Base-by-base conservation (phyloP, 2,329 filamentous ascomycete genomes). In the Chaetomium sp. region DNA sequence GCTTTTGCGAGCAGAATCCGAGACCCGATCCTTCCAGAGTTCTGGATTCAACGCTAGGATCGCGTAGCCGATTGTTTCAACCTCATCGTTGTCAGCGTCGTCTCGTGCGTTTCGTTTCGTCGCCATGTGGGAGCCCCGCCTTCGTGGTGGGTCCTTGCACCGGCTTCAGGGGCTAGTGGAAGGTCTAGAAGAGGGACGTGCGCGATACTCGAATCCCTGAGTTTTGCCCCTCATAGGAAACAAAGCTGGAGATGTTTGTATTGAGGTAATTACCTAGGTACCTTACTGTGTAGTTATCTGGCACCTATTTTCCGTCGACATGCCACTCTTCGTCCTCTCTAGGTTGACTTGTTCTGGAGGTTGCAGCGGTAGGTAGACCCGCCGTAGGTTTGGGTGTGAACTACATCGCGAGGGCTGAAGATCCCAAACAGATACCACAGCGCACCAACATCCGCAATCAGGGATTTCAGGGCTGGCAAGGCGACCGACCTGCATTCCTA, bases 31-130 rank as follows among this genome's bases (percentile, higher is more conserved):
- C 38, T 42, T 42, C 38, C 38, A 7, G 38, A 42, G 19, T 42
- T 42, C 38, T 42, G 38, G 35, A 42, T 19, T 42, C 38, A 5
- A 42, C 5, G 19, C n/a, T 16, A 42, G 38, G 38, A 19, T 42
- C 38, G 38, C 38, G 38, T 42, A 42, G 38, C 38, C 38, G 38
- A 42, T 42, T 42, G 38, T 42, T 42, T 42, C 38, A 31, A 56
- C 38, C 50, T 9, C 31, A 19, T 5, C 31, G 50, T 25, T 29
- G 60, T 54, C 53, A 38, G 33, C 49, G 38, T 59, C 49, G 61
- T 25, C 47, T 63, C 38, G 27, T 63, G 65, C 56, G 68, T 69
- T 69, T 68, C 63, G 68, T 69, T 69, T 69, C 68, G 67, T 57
- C 42, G 50, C 55, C 29, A 57, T 66, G 64, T 57, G 42, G 21